Percentiles rank a stretch among this genome's conserved stretches.
Conservation (phyloP, 2,329 filamentous ascomycete genomes). For the Knufia petricola region DNA sequence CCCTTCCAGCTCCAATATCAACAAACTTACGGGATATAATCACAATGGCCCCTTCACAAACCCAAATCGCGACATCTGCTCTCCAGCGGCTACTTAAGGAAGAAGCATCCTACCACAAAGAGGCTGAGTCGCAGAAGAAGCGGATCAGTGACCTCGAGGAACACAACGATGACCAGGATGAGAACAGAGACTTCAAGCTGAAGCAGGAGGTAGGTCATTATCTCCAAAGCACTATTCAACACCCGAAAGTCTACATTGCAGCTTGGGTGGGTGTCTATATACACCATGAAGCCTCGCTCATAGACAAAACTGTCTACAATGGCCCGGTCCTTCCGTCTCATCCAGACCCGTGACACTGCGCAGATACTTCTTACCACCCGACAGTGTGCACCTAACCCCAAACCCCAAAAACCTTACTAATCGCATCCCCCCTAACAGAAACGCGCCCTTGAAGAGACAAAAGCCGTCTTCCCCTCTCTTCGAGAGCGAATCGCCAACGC, state of each 20-base stretch:
- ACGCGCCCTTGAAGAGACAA: slow-evolving; percentile 77
- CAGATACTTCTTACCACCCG: no score
- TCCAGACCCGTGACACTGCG: no score
- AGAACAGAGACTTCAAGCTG: slow-evolving; percentile 68
- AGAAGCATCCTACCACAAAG: slow-evolving; percentile 80
- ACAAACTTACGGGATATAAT: not conserved
- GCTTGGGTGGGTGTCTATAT: no score
- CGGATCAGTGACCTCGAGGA: slow-evolving; percentile 58
- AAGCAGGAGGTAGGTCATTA: slow-evolving; percentile 67
- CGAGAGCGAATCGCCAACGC: slow-evolving; percentile 62
- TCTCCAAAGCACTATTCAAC: not conserved
- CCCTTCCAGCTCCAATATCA: no score
- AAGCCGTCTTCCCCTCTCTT: slow-evolving; percentile 66
- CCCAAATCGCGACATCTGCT: slow-evolving; percentile 61
- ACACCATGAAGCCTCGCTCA: no score
- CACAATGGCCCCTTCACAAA: slow-evolving; percentile 20
- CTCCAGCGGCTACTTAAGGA: slow-evolving; percentile 84
- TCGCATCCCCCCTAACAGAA: slow-evolving; percentile 47
- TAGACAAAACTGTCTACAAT: no score
- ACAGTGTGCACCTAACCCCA: no score
- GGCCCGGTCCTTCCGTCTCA: no score
- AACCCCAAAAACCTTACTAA: no score
- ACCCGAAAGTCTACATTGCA: no score
- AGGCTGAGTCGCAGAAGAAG: slow-evolving; percentile 64
- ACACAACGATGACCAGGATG: slow-evolving; percentile 53